Base-by-base conservation (phyloP, 2,329 filamentous ascomycete species). In the Phoma sp. region DNA sequence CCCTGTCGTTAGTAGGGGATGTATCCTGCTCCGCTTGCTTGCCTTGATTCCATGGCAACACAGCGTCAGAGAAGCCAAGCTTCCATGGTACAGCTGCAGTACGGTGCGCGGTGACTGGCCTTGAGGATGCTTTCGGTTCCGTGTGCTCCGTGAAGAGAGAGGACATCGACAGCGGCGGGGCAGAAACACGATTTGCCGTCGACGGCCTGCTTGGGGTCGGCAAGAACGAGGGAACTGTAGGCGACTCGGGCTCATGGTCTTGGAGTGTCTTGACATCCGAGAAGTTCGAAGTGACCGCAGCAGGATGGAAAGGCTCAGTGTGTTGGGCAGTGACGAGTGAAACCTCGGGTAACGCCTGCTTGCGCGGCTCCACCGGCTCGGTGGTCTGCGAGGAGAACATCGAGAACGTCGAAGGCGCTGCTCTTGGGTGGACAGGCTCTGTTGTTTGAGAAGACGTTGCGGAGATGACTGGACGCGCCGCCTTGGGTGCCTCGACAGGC, bases 21-120 rank as follows among this genome's bases (percentile, higher is more conserved):
- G 55, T 24, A 6, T 50, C 35, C 25, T 52, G 36, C 13, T 58
- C 47, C 21, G 33, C n/a, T 3, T 52, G 41, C 43, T 44, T 53
- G 22, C 61, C 59, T 62, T 78, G 82, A 55, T 77, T 78, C 64
- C 80, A 78, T 55, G 78, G 74, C 68, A 80, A 71, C 43, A 81
- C 72, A 58, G 79, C 73, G 39, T 75, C 75, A 54, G 82, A 73
- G 52, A 80, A 72, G 29, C 70, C 73, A 62, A 74, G 71, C 67
- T 71, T 76, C 25, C 54, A 50, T 4, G 51, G 44, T 7, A 55
- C 19, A 13, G 62, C 55, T 15, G 32, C 58, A 21, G 59, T 52
- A 15, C 65, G 62, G 35, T 74, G 72, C 22, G 70, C 72, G 46
- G 69, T 74, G 1, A 61, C 57, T 33, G 72, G 71, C 51, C 72